These are phyloP conservation scores for Somion occarium DNA, from an alignment of 1,284 basidiomycete species.

Conservation along the genomic window DNA sequence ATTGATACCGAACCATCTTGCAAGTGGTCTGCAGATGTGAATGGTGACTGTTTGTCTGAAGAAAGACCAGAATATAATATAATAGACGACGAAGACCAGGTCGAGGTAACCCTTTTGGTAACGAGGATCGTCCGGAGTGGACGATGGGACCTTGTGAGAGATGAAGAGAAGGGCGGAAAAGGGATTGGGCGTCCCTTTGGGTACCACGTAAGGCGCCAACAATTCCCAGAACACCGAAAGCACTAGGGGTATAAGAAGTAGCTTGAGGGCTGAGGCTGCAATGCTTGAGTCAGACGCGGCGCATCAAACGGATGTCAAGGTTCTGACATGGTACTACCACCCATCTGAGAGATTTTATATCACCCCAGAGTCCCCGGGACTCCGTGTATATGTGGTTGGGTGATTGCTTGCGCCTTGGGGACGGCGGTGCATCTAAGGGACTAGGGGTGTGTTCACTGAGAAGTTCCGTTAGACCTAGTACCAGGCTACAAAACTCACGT, in stretches of 20 bases:
- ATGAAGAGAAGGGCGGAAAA: slow-evolving; percentile 76
- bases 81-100: slow-evolving; percentile 79
- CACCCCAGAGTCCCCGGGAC: slow-evolving; percentile 36
- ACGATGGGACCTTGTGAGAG: slow-evolving; percentile 60
- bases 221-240: slow-evolving; percentile 74
- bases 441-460: too few species aligned
- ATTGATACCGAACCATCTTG: slow-evolving; percentile 64
- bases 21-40: slow-evolving; percentile 70
- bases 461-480: too few species aligned
- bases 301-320: not conserved
- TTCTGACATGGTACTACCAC: slow-evolving; percentile 66
- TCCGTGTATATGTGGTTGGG: slow-evolving; percentile 17
- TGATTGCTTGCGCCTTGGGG: not conserved
- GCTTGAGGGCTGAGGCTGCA: slow-evolving; percentile 63
- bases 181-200: slow-evolving; percentile 60
- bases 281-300: not conserved
- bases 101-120: slow-evolving; percentile 83
- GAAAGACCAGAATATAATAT: slow-evolving; percentile 91
- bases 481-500: slow-evolving; percentile 45
- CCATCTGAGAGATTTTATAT: slow-evolving; percentile 60
- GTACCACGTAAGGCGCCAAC: slow-evolving; percentile 44
- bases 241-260: slow-evolving; percentile 70
- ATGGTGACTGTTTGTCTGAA: slow-evolving; percentile 77
- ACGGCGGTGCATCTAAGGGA: slow-evolving; percentile 32
- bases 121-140: slow-evolving; percentile 47